Evolutionary conservation across 2,329 filamentous ascomycete genomes (phyloP).

Genomic region (Claviceps sp.): DNA sequence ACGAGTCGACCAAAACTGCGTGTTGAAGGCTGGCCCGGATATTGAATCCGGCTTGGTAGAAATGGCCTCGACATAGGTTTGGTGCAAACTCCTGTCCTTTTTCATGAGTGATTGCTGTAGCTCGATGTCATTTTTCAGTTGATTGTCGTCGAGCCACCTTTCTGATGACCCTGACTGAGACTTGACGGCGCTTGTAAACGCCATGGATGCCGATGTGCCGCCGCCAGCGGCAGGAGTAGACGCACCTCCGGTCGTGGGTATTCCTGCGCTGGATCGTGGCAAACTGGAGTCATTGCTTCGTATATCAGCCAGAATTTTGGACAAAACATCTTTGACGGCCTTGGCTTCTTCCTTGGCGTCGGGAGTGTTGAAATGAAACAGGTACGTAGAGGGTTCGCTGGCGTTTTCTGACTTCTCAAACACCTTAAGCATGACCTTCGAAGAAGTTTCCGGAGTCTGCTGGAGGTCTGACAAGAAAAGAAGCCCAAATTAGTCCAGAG

Average conservation of each 20-base stretch:
- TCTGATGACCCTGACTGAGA: slow-evolving; percentile 37
- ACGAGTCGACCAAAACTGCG: slow-evolving; percentile 89
- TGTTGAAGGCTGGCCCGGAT: slow-evolving; percentile 66
- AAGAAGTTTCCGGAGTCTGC: slow-evolving; percentile 75
- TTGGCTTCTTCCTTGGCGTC: slow-evolving; percentile 76
- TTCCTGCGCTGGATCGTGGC: slow-evolving; percentile 30
- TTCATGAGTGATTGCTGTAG: slow-evolving; percentile 83
- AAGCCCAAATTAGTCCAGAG: background rate
- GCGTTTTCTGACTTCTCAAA: slow-evolving; percentile 55
- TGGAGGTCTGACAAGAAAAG: slow-evolving; percentile 55
- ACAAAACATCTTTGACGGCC: slow-evolving; percentile 68
- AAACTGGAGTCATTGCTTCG: slow-evolving; percentile 43
- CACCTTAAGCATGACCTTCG: slow-evolving; percentile 90
- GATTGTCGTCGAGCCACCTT: slow-evolving; percentile 67
- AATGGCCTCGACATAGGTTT: slow-evolving; percentile 78
- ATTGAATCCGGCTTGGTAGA: slow-evolving; percentile 75
- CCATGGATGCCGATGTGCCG: slow-evolving; percentile 55
- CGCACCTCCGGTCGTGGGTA: slow-evolving; percentile 12
- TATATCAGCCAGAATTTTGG: slow-evolving; percentile 56
- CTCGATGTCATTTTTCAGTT: slow-evolving; percentile 63
- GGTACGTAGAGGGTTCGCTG: slow-evolving; percentile 53
- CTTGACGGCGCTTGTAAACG: slow-evolving; percentile 58
- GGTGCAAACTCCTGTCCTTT: slow-evolving; percentile 58
- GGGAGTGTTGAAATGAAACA: slow-evolving; percentile 79
- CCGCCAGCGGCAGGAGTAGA: slow-evolving; percentile 19